phyloP scores from a whole-genome alignment of 805 yeast genomes.

The Candida suzukii region DNA sequence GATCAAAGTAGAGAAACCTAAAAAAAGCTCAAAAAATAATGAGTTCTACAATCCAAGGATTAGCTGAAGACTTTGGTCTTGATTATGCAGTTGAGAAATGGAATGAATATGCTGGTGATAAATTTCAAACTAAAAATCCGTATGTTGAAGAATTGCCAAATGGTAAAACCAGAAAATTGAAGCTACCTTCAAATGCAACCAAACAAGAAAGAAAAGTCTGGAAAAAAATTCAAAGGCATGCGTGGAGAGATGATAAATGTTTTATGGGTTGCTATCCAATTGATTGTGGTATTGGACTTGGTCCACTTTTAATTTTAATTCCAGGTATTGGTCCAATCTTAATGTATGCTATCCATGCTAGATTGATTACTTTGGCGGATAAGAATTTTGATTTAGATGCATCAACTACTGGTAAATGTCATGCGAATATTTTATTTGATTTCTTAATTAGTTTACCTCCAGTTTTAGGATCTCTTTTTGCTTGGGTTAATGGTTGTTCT shows the following conservation, averaged over 20 bases:
- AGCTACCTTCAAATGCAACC: slow-evolving; percentile 51
- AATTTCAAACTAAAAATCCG: slow-evolving; percentile 60
- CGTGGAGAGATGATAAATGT: slow-evolving; percentile 85
- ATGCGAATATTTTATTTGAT: slow-evolving; percentile 71
- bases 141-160: slow-evolving; percentile 41
- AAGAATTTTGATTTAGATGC: slow-evolving; percentile 50
- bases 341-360: slow-evolving; percentile 73
- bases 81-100: slow-evolving; percentile 47
- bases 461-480: slow-evolving; percentile 63
- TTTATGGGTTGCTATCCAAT: slow-evolving; percentile 71
- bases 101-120: slow-evolving; percentile 64
- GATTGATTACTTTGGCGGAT: slow-evolving; percentile 57
- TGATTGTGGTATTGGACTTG: slow-evolving; percentile 74
- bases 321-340: slow-evolving; percentile 83
- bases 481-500: slow-evolving; percentile 82
- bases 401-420: slow-evolving; percentile 57
- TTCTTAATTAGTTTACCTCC: slow-evolving; percentile 74
- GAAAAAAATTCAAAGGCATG: slow-evolving; percentile 66
- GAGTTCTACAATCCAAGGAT: neutral
- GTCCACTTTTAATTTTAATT: slow-evolving; percentile 55
- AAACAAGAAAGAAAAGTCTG: slow-evolving; percentile 59
- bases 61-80: slow-evolving; percentile 39
- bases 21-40: too few relatives aligned
- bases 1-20: too few relatives aligned
- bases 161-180: slow-evolving; percentile 50